These are phyloP conservation scores for Penicillium sp. DNA, from an alignment of 2,329 filamentous ascomycete species.

Conservation along the genomic window DNA sequence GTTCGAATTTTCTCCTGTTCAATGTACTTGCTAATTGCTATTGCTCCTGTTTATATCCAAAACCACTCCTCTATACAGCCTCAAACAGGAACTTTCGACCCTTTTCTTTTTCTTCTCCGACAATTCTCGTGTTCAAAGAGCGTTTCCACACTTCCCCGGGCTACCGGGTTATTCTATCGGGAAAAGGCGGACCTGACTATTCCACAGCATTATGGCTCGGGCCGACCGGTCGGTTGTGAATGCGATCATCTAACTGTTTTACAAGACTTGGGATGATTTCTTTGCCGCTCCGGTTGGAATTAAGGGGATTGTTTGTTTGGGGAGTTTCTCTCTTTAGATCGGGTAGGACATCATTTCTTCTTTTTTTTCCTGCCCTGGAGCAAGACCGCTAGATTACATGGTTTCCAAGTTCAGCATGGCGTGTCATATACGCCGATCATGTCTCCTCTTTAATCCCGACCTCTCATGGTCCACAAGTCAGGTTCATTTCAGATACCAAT, in stretches of 20 bases:
- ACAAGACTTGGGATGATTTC: slow-evolving; percentile 16
- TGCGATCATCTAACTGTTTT: background rate
- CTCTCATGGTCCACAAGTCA: slow-evolving; percentile 7
- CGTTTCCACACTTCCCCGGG: slow-evolving; percentile 15
- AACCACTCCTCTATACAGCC: background rate
- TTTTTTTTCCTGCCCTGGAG: slow-evolving; percentile 14
- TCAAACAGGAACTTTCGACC: background rate
- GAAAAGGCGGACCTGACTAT: slow-evolving; percentile 32
- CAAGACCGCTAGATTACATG: slow-evolving; percentile 35
- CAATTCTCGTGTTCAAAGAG: slow-evolving; percentile 22
- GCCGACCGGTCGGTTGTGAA: slow-evolving; percentile 27
- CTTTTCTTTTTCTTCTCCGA: slow-evolving; percentile 14
- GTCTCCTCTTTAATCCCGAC: slow-evolving; percentile 2
- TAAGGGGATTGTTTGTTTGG: slow-evolving; percentile 8
- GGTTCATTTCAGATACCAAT: slow-evolving; percentile 11
- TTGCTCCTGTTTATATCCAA: too few relatives aligned
- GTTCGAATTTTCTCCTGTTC: too few relatives aligned
- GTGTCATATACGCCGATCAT: slow-evolving; percentile 14
- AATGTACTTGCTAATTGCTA: too few relatives aligned
- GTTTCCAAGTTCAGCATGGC: slow-evolving; percentile 28
- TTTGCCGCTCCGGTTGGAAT: slow-evolving; percentile 13
- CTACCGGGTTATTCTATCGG: slow-evolving; percentile 27
- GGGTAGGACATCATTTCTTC: background rate
- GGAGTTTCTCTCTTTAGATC: slow-evolving; percentile 6
- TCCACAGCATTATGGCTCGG: slow-evolving; percentile 20